These are phyloP conservation scores for Triticum aestivum DNA, from an alignment of 176 grass and related monocot genomes.

Conservation along the genomic window IWGSC_CS_RefSeq_v2.1 NC_057814.1:619212041-619212540, in stretches of 20 bases:
- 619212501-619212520: background rate
- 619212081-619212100: background rate
- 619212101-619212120: background rate
- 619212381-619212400: background rate
- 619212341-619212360: background rate
- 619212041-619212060: accelerated
- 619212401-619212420: background rate
- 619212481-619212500: background rate
- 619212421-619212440: background rate
- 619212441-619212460: background rate
- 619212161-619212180: no score
- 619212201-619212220: no score
- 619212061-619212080: background rate
- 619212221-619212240: no score
- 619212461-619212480: background rate
- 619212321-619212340: no score
- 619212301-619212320: no score
- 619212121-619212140: no score
- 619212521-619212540: background rate
- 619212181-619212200: no score
- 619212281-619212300: no score
- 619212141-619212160: no score
- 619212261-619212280: no score
- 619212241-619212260: no score
- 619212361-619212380: background rate